Base-by-base conservation (phyloP, 805 yeast genomes). In the Yamadazyma ubonensis region DNA sequence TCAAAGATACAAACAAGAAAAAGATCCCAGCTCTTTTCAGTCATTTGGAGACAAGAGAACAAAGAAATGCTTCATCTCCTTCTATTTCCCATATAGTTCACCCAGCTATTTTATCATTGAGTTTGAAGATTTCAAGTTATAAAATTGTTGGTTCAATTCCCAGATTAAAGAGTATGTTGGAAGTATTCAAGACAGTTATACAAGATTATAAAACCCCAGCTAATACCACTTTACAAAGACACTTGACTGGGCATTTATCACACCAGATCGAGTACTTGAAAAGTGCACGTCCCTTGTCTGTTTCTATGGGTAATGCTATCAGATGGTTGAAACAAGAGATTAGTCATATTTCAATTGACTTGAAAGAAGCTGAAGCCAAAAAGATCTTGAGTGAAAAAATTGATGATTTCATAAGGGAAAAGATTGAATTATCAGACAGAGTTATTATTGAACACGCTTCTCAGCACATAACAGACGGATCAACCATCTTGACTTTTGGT, bases 281-380 rank as follows among this genome's bases (percentile, higher is more conserved):
- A 53, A 79, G 87, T 7, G 90, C 96, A 3, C 78, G 99, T 47
- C 97, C 98, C 1, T 71, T 93, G 35, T 81, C 93, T 41, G 86
- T 90, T 2, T 78, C 96, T 1, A 93, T 93, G 99, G 99, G 99
- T 39, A 93, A 90, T 66, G 91, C 97, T 2, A 93, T 93, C 50
- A 79, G 99, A 53, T 90, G 97, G 96, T 73, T 93, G 48, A 93
- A 93, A 57, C 98, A 91, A 67, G 91, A 86, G 59, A 91, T 93
- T 40, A 80, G 96, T 0, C 73, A 77, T 30, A 78, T 91, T 35
- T 81, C 89, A 42, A 81, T 90, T 41, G 95, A 86, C 46, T 69
- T 79, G 21, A 59, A 72, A 19, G 93, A 85, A 42, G 70, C 62
- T 12, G 75, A 74, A 22, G 96, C 96, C 19, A 89, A 87, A 56